Evolutionary conservation across 371 early-diverging fungal species (phyloP).

Genomic region (Pancytospora philotis): DNA sequence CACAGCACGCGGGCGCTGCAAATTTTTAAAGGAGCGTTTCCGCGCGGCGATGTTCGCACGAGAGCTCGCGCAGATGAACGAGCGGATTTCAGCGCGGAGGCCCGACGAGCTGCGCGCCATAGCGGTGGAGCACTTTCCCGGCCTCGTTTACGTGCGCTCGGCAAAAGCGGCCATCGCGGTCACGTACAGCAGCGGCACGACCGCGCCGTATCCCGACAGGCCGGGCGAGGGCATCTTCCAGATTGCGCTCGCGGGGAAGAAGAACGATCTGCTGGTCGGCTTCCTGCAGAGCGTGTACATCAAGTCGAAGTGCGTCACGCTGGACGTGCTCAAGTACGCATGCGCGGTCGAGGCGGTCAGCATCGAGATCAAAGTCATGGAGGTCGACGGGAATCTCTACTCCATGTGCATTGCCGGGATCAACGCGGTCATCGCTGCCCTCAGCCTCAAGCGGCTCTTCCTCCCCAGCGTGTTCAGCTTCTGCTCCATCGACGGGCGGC

Average conservation of each 20-base stretch:
- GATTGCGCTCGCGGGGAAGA: not conserved
- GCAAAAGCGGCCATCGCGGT: not conserved
- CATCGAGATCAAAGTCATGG: slow-evolving; percentile 6
- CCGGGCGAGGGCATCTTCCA: slow-evolving; percentile 6
- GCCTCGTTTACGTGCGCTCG: not conserved
- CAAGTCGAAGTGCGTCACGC: not conserved
- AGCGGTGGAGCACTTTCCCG: not conserved
- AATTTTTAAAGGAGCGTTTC: too few relatives aligned
- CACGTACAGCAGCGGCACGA: not conserved
- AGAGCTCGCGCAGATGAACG: not conserved
- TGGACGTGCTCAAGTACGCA: not conserved
- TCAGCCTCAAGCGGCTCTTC: not conserved
- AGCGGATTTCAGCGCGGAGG: not conserved
- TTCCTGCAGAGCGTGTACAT: not conserved
- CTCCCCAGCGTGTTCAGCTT: not conserved
- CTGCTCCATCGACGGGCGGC: not conserved
- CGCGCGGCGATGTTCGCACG: not conserved
- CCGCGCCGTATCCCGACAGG: not conserved
- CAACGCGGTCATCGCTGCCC: not conserved
- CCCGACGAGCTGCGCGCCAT: not conserved
- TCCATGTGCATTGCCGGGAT: not conserved
- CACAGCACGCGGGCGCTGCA: too few relatives aligned
- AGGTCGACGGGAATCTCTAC: not conserved
- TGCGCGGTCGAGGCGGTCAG: not conserved
- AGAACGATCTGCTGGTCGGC: slow-evolving; percentile 3